These are phyloP conservation scores for Platanthera guangdongensis DNA, from an alignment of 106 monocot species.

Conservation along the genomic window DNA sequence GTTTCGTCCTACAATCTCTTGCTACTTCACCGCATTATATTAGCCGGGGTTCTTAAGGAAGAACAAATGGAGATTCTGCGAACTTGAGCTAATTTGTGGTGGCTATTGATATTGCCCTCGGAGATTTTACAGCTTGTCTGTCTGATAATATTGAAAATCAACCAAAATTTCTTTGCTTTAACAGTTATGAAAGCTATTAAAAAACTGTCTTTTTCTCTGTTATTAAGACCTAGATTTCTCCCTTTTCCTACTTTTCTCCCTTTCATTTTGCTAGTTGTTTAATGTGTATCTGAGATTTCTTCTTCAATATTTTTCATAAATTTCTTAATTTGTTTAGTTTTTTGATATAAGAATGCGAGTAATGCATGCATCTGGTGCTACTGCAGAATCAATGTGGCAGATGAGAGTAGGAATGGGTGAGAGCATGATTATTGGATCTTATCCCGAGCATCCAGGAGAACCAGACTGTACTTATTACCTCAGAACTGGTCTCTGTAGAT, in stretches of 20 bases:
- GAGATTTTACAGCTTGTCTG: not conserved
- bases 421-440: slow-evolving; percentile 30
- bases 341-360: not conserved
- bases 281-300: not conserved
- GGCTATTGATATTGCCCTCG: not conserved
- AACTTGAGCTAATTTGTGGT: not conserved
- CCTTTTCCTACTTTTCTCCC: not conserved
- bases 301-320: not conserved
- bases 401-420: slow-evolving; percentile 37
- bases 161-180: not conserved
- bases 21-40: slow-evolving; percentile 1
- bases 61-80: not conserved
- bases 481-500: slow-evolving; percentile 66
- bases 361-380: slow-evolving; percentile 8
- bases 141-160: not conserved
- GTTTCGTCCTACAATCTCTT: not conserved
- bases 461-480: slow-evolving; percentile 65
- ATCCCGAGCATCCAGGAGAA: slow-evolving; percentile 58
- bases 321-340: not conserved
- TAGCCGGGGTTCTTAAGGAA: not conserved
- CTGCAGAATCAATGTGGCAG: slow-evolving; percentile 53
- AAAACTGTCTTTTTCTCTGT: not conserved
- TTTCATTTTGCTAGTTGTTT: not conserved
- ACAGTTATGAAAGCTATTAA: no score
- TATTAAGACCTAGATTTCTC: not conserved